Evolutionary conservation across 169 alveolate species (phyloP).

Genomic region (Babesia bigemina): DNA sequence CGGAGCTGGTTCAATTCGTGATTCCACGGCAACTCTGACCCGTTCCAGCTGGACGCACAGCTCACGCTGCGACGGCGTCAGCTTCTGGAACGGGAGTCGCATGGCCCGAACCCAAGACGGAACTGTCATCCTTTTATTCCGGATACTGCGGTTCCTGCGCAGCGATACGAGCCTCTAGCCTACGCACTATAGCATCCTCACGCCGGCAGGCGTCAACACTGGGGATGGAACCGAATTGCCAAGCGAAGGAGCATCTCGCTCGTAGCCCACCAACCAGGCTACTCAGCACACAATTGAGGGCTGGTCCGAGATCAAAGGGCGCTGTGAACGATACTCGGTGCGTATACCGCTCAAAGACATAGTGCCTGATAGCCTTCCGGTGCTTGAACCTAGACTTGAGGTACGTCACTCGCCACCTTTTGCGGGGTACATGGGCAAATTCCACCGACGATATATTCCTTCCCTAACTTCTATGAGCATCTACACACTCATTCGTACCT

Average conservation of each 20-base stretch:
- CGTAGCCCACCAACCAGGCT: conserved; percentile 46
- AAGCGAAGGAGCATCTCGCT: conserved; percentile 59
- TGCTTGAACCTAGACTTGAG: conserved; percentile 77
- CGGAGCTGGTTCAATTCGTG: background rate
- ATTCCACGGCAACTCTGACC: background rate
- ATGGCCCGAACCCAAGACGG: background rate
- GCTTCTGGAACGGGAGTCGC: conserved; percentile 20
- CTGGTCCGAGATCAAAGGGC: conserved; percentile 58
- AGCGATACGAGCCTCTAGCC: conserved; percentile 8
- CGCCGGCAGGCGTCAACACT: background rate
- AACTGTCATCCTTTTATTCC: conserved; percentile 1
- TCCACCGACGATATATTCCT: conserved; percentile 33
- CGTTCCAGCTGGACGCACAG: conserved; percentile 9
- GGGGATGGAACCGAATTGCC: conserved; percentile 45
- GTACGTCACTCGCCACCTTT: conserved; percentile 77
- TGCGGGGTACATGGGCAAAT: conserved; percentile 59
- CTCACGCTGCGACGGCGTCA: conserved; percentile 37
- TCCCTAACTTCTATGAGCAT: conserved; percentile 9
- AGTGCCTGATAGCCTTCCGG: conserved; percentile 77
- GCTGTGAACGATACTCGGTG: conserved; percentile 63
- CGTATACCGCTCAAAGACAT: conserved; percentile 77
- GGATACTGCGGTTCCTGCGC: conserved; percentile 9
- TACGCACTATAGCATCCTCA: conserved; percentile 20
- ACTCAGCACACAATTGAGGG: conserved; percentile 43
- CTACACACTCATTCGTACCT: conserved; percentile 14